Evolutionary conservation across 352 stramenopile genomes (phyloP), one percentile per base, ranked within the genome.

Genomic region (Elongisporangium undulatum): DNA sequence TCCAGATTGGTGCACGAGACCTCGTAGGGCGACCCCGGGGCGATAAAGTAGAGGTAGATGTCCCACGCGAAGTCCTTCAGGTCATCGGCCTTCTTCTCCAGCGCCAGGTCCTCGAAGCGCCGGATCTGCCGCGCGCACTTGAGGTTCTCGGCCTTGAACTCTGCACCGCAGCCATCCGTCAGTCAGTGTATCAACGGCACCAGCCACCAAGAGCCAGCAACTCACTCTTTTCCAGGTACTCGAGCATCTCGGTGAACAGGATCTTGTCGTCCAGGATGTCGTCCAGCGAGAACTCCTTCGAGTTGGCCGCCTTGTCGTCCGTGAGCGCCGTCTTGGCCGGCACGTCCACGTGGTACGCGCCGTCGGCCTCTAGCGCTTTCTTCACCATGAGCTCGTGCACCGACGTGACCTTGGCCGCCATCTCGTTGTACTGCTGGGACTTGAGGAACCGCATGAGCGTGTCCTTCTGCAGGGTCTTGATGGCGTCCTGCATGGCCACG

Each of bases 141-240:
- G 60, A 93, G 74, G 63, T 93, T 93, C 64, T 92, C 81, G 23
- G 83, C 77, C 57, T 91, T 93, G 66, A 93, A 93, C 64, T 91
- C 83, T 93, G 63, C 15, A 17, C 34, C 15, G 8, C 34, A 22
- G 66, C 20, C 2, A 58, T 22, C 21, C 2, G 4, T 34, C 34
- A 49, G 50, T 63, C 22, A 63, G 58, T 45, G n/a, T n/a, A n/a
- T 12, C 7, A 8, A 1, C 23, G 19, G 22, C 19, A 3, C 7
- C 51, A 38, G 38, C 2, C 15, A 53, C 20, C 16, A n/a, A n/a
- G 9, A 34, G 19, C 13, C 55, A 23, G 0, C 21, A 4, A 21
- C 50, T 51, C 0, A 94, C 84, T 91, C 54, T 94, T 94, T 58
- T 92, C 81, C 51, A 94, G 76, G 68, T 91, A 94, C 59, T 90